Evolutionary conservation across 805 yeast species (phyloP).

Genomic region (Cyberlindnera euphorbiiphila): DNA sequence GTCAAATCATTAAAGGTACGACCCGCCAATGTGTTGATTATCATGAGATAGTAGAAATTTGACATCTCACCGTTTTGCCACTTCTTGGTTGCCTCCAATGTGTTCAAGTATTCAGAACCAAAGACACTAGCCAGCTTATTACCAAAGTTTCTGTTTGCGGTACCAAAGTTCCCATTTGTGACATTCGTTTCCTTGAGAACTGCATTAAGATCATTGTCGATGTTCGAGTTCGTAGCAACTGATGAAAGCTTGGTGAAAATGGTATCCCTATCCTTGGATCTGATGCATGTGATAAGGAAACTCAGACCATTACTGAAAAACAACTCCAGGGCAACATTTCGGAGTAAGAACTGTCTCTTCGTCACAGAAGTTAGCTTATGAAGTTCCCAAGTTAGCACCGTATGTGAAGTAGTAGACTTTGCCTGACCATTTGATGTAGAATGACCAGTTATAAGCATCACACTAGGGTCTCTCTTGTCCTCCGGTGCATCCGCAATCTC

Average conservation of each 20-base stretch:
- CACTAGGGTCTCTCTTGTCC: slow-evolving; percentile 61
- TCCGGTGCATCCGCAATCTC: slow-evolving; percentile 64
- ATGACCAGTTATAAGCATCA: slow-evolving; percentile 57
- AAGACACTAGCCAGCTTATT: slow-evolving; percentile 45
- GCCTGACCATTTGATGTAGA: slow-evolving; percentile 24
- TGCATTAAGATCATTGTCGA: slow-evolving; percentile 52
- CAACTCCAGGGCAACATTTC: slow-evolving; percentile 80
- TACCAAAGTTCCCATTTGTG: slow-evolving; percentile 31
- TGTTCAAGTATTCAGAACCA: slow-evolving; percentile 32
- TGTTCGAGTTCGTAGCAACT: slow-evolving; percentile 44
- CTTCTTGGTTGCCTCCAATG: slow-evolving; percentile 52
- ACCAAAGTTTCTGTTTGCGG: slow-evolving; percentile 33
- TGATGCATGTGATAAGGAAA: slow-evolving; percentile 60
- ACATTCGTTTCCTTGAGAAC: slow-evolving; percentile 47
- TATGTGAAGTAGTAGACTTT: slow-evolving; percentile 34
- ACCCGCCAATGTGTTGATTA: slow-evolving; percentile 81
- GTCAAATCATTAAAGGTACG: slow-evolving; percentile 85
- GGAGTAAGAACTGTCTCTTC: slow-evolving; percentile 67
- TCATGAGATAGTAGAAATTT: slow-evolving; percentile 77
- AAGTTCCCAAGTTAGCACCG: slow-evolving; percentile 57
- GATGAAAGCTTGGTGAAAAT: slow-evolving; percentile 47
- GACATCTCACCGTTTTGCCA: slow-evolving; percentile 81
- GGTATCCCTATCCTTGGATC: slow-evolving; percentile 49
- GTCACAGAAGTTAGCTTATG: slow-evolving; percentile 59
- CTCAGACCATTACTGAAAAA: slow-evolving; percentile 73